phyloP scores from a whole-genome alignment of 805 yeast genomes.

The Scheffersomyces ergatensis region DNA sequence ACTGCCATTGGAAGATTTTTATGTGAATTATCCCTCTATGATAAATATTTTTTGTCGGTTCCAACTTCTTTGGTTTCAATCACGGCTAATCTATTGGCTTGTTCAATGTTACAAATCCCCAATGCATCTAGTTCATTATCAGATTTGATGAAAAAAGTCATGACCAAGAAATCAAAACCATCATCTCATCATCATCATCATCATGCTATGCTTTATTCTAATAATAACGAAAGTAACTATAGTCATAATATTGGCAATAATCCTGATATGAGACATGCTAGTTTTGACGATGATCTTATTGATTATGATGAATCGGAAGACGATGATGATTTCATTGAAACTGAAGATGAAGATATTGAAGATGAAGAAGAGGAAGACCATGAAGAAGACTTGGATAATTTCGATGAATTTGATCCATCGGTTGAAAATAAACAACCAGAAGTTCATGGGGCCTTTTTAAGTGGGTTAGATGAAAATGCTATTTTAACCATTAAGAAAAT shows the following conservation, averaged over 20 bases:
- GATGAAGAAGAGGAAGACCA: slow-evolving; percentile 8
- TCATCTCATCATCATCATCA: background rate
- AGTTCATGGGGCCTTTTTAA: slow-evolving; percentile 46
- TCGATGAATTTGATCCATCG: slow-evolving; percentile 18
- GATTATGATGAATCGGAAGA: slow-evolving; percentile 5
- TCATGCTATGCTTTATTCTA: background rate
- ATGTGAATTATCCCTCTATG: slow-evolving; percentile 53
- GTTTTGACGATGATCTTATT: slow-evolving; percentile 4
- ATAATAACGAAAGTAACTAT: slow-evolving; percentile 1
- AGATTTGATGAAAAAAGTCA: slow-evolving; percentile 12
- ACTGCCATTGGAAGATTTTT: slow-evolving; percentile 54
- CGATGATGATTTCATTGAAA: slow-evolving; percentile 4
- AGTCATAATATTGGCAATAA: background rate
- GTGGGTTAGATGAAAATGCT: slow-evolving; percentile 45
- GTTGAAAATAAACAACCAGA: slow-evolving; percentile 42
- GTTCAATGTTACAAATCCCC: slow-evolving; percentile 50
- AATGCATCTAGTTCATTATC: slow-evolving; percentile 38
- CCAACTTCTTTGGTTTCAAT: slow-evolving; percentile 47
- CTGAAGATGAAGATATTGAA: slow-evolving; percentile 2
- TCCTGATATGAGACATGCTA: background rate
- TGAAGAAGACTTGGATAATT: slow-evolving; percentile 6
- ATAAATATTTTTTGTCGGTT: slow-evolving; percentile 44
- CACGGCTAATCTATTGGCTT: slow-evolving; percentile 51
- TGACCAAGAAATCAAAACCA: background rate
- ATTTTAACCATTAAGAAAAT: slow-evolving; percentile 39